Base-by-base conservation (phyloP, 2,329 filamentous ascomycete genomes). In the Colletotrichum aenigma region DNA sequence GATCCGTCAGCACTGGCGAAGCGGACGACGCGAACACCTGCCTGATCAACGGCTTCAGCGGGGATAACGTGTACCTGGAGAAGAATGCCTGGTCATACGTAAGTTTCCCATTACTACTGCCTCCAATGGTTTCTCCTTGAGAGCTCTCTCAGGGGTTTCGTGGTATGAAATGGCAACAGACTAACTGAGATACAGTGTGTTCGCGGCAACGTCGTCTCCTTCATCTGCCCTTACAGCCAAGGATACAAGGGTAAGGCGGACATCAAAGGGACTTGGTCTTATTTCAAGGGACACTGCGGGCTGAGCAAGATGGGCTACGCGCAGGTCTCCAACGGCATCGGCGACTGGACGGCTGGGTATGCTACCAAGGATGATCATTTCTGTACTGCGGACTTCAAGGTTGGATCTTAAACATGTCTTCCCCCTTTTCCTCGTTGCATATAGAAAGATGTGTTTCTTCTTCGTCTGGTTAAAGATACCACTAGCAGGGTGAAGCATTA, bases 401-500 rank as follows among this genome's bases (percentile, higher is more conserved):
- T 52, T 52, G 43, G 43, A 21, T 52, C 43, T 21, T 52, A 13
- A 21, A 52, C 3, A 52, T 3, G 43, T 21, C n/a, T 7, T 21
- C 3, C 6, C 18, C 12, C 43, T 24, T 21, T 13, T 13, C 0
- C 2, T 52, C 6, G 12, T 52, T 21, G 2, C n/a, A 52, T 52
- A 7, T 52, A 21, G 43, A 21, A 21, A 21, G 12, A 13, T 1
- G 10, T 21, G 6, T 4, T 48, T 52, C 12, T 0, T 52, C n/a
- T 2, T 52, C 0, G 2, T 3, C 6, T 52, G 3, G n/a, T 52
- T 52, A n/a, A 52, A 52, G n/a, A 52, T 13, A n/a, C 12, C 10
- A 52, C 43, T 21, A 52, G 43, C n/a, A 7, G 1, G 43, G 7
- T 7, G 0, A 21, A 21, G 13, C 0, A 1, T 21, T 13, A 21